phyloP scores from a whole-genome alignment of 2,329 filamentous ascomycete species.

The Fusarium proliferatum region DNA sequence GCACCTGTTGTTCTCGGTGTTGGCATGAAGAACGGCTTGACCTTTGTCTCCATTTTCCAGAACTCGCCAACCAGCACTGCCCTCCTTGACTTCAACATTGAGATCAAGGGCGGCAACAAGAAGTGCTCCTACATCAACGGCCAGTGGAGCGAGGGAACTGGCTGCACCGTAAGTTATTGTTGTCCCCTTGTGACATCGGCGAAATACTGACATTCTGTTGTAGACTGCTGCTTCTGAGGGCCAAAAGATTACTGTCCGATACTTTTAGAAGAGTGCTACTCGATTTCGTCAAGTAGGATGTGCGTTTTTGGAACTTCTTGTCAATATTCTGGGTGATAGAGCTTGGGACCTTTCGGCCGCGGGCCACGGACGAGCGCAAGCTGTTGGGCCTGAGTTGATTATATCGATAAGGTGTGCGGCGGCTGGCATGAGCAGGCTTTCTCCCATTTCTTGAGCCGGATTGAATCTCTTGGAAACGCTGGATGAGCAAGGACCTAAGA shows the following conservation, averaged over 20 bases:
- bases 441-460: constrained; percentile 35
- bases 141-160: constrained; percentile 68
- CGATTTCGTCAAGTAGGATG: constrained; percentile 28
- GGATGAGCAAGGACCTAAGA: constrained; percentile 30
- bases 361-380: constrained; percentile 34
- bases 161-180: constrained; percentile 80
- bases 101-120: constrained; percentile 74
- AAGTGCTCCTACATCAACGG: constrained; percentile 75
- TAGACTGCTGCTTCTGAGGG: constrained; percentile 58
- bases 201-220: constrained; percentile 30
- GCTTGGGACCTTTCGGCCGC: constrained; percentile 36
- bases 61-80: constrained; percentile 81
- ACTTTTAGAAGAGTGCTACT: constrained; percentile 49
- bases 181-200: not conserved
- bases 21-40: constrained; percentile 73
- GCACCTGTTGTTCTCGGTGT: constrained; percentile 88
- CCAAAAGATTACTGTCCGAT: constrained; percentile 57
- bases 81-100: constrained; percentile 81
- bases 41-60: constrained; percentile 85
- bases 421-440: constrained; percentile 25
- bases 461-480: constrained; percentile 38
- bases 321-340: constrained; percentile 49
- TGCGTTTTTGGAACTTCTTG: constrained; percentile 50
- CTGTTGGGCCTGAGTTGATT: constrained; percentile 23
- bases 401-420: constrained; percentile 11